Evolutionary conservation across 2,329 filamentous ascomycete genomes (phyloP).

Genomic region (Aureobasidium sp.): DNA sequence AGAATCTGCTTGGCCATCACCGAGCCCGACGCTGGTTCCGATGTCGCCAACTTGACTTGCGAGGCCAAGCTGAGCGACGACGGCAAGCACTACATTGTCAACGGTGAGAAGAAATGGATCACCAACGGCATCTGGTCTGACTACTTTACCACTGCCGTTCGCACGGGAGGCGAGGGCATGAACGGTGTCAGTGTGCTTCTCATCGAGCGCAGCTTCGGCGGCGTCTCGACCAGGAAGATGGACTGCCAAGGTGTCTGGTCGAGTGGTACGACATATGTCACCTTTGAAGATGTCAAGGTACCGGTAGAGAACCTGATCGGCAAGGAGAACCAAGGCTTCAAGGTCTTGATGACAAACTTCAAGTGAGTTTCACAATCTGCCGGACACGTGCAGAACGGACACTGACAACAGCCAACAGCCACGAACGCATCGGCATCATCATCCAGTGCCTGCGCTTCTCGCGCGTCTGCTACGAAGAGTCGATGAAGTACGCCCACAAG

Average conservation of each 20-base stretch:
- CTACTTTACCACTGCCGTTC: conserved; percentile 95
- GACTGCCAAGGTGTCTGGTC: conserved; percentile 98
- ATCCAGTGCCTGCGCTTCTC: conserved; percentile 95
- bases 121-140: conserved; percentile 89
- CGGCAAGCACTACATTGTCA: conserved; percentile 98
- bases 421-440: conserved; percentile 97
- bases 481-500: conserved; percentile 95
- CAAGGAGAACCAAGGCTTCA: conserved; percentile 97
- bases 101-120: conserved; percentile 99
- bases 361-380: conserved; percentile 38
- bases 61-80: conserved; percentile 92
- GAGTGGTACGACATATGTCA: conserved; percentile 91
- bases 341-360: conserved; percentile 99
- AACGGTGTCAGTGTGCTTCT: conserved; percentile 84
- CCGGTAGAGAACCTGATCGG: conserved; percentile 97
- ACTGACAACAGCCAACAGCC: conserved; percentile 69
- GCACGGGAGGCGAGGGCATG: conserved; percentile 80
- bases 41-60: conserved; percentile 91
- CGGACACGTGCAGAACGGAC: conserved; percentile 44
- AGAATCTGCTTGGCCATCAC: conserved; percentile 96
- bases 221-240: conserved; percentile 90
- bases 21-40: conserved; percentile 85
- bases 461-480: conserved; percentile 94
- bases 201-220: conserved; percentile 75
- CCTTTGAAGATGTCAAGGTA: conserved; percentile 98